phyloP scores from a whole-genome alignment of 2,329 filamentous ascomycete genomes.

The Biscogniauxia sp. region DNA sequence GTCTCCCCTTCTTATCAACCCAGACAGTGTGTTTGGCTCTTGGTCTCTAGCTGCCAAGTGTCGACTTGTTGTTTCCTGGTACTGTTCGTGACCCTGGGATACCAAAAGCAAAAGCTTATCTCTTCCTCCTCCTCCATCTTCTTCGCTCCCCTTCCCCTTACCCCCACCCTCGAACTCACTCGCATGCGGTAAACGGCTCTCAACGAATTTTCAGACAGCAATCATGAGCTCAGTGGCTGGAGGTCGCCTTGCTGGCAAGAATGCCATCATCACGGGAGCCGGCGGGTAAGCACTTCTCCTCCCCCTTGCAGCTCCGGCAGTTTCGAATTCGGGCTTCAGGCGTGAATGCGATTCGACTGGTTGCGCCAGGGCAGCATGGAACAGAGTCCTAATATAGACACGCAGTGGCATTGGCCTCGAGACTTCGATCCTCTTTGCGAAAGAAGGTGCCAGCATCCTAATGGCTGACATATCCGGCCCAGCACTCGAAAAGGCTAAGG shows the following conservation, averaged over 20 bases:
- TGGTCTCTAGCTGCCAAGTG: no score
- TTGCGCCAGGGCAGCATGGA: not conserved
- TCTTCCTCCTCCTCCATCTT: not conserved
- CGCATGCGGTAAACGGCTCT: not conserved
- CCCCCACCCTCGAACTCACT: not conserved
- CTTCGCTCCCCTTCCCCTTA: not conserved
- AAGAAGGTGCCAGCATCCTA: slow-evolving; percentile 81
- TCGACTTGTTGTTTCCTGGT: no score
- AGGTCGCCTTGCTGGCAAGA: slow-evolving; percentile 59
- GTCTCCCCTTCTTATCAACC: not conserved
- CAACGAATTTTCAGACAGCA: not conserved
- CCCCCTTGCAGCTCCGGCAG: no score
- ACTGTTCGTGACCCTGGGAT: no score
- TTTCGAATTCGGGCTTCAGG: not conserved
- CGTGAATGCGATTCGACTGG: not conserved
- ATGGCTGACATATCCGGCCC: slow-evolving; percentile 81
- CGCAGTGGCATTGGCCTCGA: slow-evolving; percentile 86
- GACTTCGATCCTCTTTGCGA: slow-evolving; percentile 83
- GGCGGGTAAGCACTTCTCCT: slow-evolving; percentile 64
- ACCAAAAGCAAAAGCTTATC: no score
- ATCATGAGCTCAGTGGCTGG: slow-evolving; percentile 31
- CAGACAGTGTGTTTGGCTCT: no score
- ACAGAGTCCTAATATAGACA: slow-evolving; percentile 4
- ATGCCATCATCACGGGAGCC: slow-evolving; percentile 76
- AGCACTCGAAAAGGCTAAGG: slow-evolving; percentile 72